Evolutionary conservation across 23 red algal genomes (phyloP).

Genomic region (Cyanidiococcus yangmingshanensis): DNA sequence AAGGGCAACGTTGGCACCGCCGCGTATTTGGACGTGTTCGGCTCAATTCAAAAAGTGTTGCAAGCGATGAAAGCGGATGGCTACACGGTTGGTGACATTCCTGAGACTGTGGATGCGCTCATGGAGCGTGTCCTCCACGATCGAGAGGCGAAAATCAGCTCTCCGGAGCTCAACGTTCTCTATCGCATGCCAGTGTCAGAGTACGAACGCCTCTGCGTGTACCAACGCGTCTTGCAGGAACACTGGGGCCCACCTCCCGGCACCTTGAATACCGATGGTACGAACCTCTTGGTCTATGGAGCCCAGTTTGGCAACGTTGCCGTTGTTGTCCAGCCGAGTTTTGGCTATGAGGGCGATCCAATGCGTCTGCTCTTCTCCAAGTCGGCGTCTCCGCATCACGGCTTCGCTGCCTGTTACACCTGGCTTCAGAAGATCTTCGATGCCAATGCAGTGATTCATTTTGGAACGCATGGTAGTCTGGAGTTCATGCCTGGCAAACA

Average conservation of each 20-base stretch:
- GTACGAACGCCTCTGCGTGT: slow-evolving; percentile 55
- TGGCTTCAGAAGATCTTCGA: slow-evolving; percentile 78
- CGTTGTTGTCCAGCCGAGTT: slow-evolving; percentile 86
- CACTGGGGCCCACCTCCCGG: slow-evolving; percentile 97
- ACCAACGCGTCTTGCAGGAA: slow-evolving; percentile 64
- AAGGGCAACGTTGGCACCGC: slow-evolving; percentile 99
- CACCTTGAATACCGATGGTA: slow-evolving; percentile 88
- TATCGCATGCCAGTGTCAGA: slow-evolving; percentile 90
- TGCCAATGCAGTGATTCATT: slow-evolving; percentile 94
- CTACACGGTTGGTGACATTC: slow-evolving; percentile 71
- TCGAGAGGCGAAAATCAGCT: slow-evolving; percentile 73
- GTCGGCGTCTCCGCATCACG: slow-evolving; percentile 92
- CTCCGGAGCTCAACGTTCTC: slow-evolving; percentile 90
- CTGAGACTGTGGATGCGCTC: slow-evolving; percentile 43
- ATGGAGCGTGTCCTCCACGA: slow-evolving; percentile 91
- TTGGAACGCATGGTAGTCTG: slow-evolving; percentile 94
- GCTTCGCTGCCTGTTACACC: slow-evolving; percentile 87
- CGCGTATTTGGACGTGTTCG: slow-evolving; percentile 96
- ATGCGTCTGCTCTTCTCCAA: slow-evolving; percentile 97
- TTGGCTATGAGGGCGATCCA: slow-evolving; percentile 97
- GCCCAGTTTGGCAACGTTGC: slow-evolving; percentile 89
- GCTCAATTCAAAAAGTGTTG: slow-evolving; percentile 73
- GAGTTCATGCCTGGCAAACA: slow-evolving; percentile 99
- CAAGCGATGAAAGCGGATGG: slow-evolving; percentile 49
- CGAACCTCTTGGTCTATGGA: slow-evolving; percentile 82